Percentiles rank a stretch among this genome's conserved stretches.
Evolutionary conservation across 176 grass and related monocot genomes (phyloP).

Genomic region (Poa pratensis): DNA sequence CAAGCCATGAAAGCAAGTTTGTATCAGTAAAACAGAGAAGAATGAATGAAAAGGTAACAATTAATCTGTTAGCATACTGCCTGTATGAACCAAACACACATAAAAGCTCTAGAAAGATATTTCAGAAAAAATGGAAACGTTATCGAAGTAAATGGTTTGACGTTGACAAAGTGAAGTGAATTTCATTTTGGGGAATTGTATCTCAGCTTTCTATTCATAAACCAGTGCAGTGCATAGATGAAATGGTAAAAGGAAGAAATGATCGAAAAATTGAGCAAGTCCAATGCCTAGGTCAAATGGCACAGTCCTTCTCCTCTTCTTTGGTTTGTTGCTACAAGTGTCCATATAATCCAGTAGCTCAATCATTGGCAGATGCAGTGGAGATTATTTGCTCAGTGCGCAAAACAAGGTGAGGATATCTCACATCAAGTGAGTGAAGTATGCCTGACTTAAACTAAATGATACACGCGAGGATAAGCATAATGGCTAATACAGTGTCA

Average conservation of each 20-base stretch:
- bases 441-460: not conserved
- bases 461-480: not conserved
- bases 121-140: not conserved
- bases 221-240: not conserved
- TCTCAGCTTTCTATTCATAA: not conserved
- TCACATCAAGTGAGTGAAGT: not conserved
- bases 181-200: not conserved
- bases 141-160: slow-evolving; percentile 5
- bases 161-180: not conserved
- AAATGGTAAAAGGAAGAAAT: too few relatives aligned
- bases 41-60: too few relatives aligned
- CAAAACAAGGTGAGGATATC: not conserved
- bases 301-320: not conserved
- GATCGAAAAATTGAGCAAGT: not conserved
- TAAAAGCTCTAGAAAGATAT: not conserved
- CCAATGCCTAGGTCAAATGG: too few relatives aligned
- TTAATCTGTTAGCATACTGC: too few relatives aligned
- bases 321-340: not conserved
- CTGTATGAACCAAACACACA: too few relatives aligned
- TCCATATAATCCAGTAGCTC: not conserved
- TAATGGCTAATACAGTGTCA: not conserved
- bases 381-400: not conserved
- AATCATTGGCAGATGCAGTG: not conserved
- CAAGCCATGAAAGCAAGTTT: too few relatives aligned
- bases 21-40: too few relatives aligned